Conservation (phyloP, 78 protist species). For the Anaeramoeba ignava region DNA sequence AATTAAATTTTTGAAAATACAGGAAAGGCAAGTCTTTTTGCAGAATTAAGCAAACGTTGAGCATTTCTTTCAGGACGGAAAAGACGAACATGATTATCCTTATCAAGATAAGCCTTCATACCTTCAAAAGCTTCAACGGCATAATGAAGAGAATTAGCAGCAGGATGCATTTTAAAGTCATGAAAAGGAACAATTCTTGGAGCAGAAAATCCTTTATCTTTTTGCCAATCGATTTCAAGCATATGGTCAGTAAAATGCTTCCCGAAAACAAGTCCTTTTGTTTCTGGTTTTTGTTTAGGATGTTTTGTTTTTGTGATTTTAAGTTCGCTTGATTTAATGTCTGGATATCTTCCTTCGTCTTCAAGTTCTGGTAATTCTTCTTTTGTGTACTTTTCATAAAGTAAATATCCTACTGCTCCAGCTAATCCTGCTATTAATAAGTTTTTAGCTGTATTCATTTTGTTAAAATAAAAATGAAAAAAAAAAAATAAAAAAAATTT, state of each 20-base stretch:
- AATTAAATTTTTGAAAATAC: constrained; percentile 11
- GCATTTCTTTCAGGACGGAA: constrained; percentile 87
- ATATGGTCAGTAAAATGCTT: constrained; percentile 71
- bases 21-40: constrained; percentile 72
- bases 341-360: background rate
- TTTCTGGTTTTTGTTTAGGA: constrained; percentile 29
- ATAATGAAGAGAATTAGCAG: constrained; percentile 73
- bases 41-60: constrained; percentile 55
- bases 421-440: too few relatives aligned
- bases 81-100: constrained; percentile 27
- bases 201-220: constrained; percentile 47
- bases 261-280: constrained; percentile 70
- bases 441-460: too few relatives aligned
- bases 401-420: too few relatives aligned
- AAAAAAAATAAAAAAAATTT: too few relatives aligned
- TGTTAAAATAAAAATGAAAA: too few relatives aligned
- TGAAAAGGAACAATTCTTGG: constrained; percentile 64
- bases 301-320: constrained; percentile 37
- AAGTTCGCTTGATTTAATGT: constrained; percentile 8
- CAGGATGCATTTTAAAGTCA: constrained; percentile 63
- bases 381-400: too few relatives aligned
- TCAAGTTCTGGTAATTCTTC: too few relatives aligned
- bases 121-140: constrained; percentile 91
- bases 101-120: constrained; percentile 76
- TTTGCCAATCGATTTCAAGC: constrained; percentile 67